Conservation (phyloP, 176 grass and related monocot genomes). For the Rhipidocladum racemiflorum region DNA sequence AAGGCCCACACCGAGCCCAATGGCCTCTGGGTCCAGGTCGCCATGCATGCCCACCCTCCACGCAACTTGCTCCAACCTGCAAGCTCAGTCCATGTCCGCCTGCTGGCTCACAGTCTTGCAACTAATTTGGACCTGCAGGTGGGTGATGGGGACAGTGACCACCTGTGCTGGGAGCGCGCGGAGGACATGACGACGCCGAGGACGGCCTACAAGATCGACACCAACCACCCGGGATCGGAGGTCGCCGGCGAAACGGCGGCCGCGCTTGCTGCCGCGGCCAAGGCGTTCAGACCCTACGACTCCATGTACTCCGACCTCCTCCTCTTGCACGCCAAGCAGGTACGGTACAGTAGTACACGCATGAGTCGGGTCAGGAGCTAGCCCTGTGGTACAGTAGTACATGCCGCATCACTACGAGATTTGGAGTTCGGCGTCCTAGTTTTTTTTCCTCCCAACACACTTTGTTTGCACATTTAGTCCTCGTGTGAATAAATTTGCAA, state of each 20-base stretch:
- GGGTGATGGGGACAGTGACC: constrained; percentile 88
- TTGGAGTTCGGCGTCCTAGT: too few relatives aligned
- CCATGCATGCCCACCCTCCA: background rate
- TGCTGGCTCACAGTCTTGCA: too few relatives aligned
- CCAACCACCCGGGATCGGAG: constrained; percentile 55
- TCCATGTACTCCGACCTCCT: constrained; percentile 71
- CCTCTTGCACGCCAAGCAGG: constrained; percentile 76
- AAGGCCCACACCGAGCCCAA: constrained; percentile 83
- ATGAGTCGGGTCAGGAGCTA: background rate
- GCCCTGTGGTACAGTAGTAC: too few relatives aligned
- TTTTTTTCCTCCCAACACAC: too few relatives aligned
- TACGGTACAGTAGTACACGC: background rate
- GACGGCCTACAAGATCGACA: constrained; percentile 70
- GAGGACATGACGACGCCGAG: constrained; percentile 88
- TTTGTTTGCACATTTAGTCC: too few relatives aligned
- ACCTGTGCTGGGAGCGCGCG: constrained; percentile 92
- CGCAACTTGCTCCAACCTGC: background rate
- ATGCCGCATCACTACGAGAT: too few relatives aligned
- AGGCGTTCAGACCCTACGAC: constrained; percentile 72
- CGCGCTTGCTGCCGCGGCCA: constrained; percentile 60
- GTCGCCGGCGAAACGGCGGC: constrained; percentile 81
- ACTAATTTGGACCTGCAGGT: constrained; percentile 46
- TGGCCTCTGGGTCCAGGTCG: constrained; percentile 74
- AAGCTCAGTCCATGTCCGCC: background rate
- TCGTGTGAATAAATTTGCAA: too few relatives aligned